A percentile compares a stretch with the other conserved stretches of the same genome.
Evolutionary conservation across 2,329 filamentous ascomycete genomes (phyloP).

Genomic region (Apiospora saccharicola): DNA sequence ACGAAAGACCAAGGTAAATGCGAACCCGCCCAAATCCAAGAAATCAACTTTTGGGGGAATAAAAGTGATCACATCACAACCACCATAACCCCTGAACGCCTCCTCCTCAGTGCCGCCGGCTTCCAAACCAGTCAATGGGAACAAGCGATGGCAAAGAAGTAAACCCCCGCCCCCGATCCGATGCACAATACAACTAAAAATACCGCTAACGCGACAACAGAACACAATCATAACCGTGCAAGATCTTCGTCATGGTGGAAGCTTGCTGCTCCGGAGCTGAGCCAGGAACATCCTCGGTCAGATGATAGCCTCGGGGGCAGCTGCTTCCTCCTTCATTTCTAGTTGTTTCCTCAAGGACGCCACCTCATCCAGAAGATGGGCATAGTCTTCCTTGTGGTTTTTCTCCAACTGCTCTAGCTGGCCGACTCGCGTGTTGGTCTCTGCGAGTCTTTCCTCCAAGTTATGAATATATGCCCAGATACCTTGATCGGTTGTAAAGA

Average conservation of each 20-base stretch:
- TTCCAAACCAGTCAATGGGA: slow-evolving; percentile 1
- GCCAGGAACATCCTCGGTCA: not conserved
- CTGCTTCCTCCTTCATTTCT: slow-evolving; percentile 36
- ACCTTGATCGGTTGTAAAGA: slow-evolving; percentile 70
- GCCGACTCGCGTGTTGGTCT: slow-evolving; percentile 53
- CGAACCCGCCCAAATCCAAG: not conserved
- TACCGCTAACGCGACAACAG: slow-evolving; percentile 13
- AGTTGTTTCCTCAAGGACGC: slow-evolving; percentile 43
- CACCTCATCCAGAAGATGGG: slow-evolving; percentile 46
- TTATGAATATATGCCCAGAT: slow-evolving; percentile 77
- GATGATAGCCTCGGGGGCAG: slow-evolving; percentile 26
- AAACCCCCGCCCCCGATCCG: not conserved
- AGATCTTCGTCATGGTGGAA: not conserved
- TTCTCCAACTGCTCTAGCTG: slow-evolving; percentile 51
- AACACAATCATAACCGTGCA: slow-evolving; percentile 13
- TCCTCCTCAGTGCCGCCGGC: not conserved
- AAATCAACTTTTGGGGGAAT: slow-evolving; percentile 24
- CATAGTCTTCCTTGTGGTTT: slow-evolving; percentile 44
- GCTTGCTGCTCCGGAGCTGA: not conserved
- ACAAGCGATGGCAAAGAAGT: slow-evolving; percentile 12
- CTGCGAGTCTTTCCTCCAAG: slow-evolving; percentile 67
- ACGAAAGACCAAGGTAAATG: slow-evolving; percentile 19
- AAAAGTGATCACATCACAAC: slow-evolving; percentile 18
- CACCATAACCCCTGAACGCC: slow-evolving; percentile 22
- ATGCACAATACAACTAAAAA: slow-evolving; percentile 18